Percentiles rank a stretch among this genome's conserved stretches.
These are phyloP conservation scores for Diplodia corticola DNA, from an alignment of 2,329 filamentous ascomycete species.

Conservation along the genomic window DNA sequence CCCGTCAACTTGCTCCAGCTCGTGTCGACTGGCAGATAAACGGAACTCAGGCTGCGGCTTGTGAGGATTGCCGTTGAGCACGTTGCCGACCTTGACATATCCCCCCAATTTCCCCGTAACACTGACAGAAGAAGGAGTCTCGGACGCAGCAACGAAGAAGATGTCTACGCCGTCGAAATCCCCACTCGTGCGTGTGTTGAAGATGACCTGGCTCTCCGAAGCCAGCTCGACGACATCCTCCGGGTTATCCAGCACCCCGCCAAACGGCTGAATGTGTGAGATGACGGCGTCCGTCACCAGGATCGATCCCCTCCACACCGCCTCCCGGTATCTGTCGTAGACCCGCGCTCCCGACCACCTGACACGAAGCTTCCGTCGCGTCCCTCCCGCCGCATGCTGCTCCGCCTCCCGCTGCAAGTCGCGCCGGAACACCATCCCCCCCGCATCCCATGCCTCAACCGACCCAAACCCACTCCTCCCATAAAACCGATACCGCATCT, in stretches of 20 bases:
- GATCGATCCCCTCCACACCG: slow-evolving; percentile 37
- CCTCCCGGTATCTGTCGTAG: slow-evolving; percentile 38
- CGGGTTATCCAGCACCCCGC: slow-evolving; percentile 29
- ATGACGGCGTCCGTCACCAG: slow-evolving; percentile 25
- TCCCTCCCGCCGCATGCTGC: neutral
- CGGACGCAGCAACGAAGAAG: neutral
- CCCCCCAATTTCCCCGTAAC: neutral
- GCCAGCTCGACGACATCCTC: slow-evolving; percentile 26
- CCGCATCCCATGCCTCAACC: neutral
- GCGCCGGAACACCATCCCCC: neutral
- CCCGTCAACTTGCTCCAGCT: slow-evolving; percentile 21
- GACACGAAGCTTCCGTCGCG: slow-evolving; percentile 19
- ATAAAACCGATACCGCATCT: neutral
- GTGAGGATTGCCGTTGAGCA: slow-evolving; percentile 4
- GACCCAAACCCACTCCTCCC: neutral
- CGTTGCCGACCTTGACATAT: slow-evolving; percentile 14
- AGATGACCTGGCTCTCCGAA: slow-evolving; percentile 27
- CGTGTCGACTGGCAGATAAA: neutral
- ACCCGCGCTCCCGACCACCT: slow-evolving; percentile 38
- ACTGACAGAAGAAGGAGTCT: neutral
- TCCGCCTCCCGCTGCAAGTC: neutral
- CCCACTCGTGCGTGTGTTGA: slow-evolving; percentile 33
- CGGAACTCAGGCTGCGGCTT: slow-evolving; percentile 1
- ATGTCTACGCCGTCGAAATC: slow-evolving; percentile 33
- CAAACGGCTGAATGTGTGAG: slow-evolving; percentile 29